Conservation (phyloP, 192 early-diverging fungal genomes). For the Nowakowskiella sp. region DNA sequence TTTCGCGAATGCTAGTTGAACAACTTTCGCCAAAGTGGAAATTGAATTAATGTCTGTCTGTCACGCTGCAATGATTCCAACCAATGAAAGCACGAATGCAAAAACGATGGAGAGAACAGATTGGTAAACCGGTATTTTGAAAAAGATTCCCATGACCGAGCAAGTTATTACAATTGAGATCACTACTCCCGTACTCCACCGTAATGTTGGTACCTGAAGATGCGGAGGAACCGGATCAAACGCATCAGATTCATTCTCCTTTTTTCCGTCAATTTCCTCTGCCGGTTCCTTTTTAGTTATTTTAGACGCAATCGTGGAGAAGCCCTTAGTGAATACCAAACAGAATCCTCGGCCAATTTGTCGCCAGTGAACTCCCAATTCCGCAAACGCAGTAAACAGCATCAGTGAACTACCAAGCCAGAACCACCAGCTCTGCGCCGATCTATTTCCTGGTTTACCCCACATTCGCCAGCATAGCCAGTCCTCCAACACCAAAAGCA, state of each 20-base stretch:
- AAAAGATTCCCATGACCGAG: constrained; percentile 49
- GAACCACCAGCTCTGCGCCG: constrained; percentile 49
- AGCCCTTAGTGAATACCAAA: constrained; percentile 7
- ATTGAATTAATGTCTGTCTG: constrained; percentile 77
- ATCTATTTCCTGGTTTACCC: constrained; percentile 61
- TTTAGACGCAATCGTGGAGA: no score
- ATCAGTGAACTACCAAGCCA: constrained; percentile 54
- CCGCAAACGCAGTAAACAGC: constrained; percentile 47
- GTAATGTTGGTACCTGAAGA: constrained; percentile 44
- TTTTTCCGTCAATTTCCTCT: no score
- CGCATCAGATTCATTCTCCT: constrained; percentile 5
- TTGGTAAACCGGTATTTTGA: constrained; percentile 55
- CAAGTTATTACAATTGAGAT: constrained; percentile 45
- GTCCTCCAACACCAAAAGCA: constrained; percentile 21
- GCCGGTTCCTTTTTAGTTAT: no score
- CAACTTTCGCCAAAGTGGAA: constrained; percentile 69
- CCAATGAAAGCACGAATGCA: constrained; percentile 57
- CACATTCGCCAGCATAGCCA: constrained; percentile 35
- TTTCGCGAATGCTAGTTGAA: constrained; percentile 66
- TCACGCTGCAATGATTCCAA: constrained; percentile 68
- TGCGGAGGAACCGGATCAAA: constrained; percentile 24
- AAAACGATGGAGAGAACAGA: constrained; percentile 55
- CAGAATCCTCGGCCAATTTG: constrained; percentile 23
- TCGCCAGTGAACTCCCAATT: constrained; percentile 33
- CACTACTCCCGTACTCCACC: constrained; percentile 51